A percentile compares a stretch with the other conserved stretches of the same genome.
These are phyloP conservation scores for Trypethelium eluteriae DNA, from an alignment of 495 filamentous ascomycete genomes.

Conservation along the genomic window DNA sequence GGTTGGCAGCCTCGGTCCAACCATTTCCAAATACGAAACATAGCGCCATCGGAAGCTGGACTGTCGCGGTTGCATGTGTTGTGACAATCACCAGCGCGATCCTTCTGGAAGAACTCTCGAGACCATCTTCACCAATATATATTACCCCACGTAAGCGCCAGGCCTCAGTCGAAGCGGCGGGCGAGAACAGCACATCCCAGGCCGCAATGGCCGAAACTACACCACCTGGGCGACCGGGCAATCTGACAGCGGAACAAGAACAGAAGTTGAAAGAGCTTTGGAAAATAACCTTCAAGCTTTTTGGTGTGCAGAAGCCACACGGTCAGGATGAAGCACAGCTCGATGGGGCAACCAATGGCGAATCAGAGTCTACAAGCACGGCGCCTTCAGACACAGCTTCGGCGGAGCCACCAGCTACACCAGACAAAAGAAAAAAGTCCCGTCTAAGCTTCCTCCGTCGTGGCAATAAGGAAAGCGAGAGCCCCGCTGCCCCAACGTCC, in stretches of 20 bases:
- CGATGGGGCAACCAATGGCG: conserved; percentile 29
- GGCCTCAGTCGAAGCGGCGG: neutral
- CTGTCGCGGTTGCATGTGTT: conserved; percentile 10
- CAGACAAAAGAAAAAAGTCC: conserved; percentile 66
- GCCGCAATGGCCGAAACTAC: conserved; percentile 37
- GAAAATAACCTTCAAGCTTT: conserved; percentile 68
- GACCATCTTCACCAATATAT: conserved; percentile 4
- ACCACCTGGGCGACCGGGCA: conserved; percentile 73
- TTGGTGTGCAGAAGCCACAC: conserved; percentile 48
- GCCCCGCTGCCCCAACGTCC: conserved; percentile 27
- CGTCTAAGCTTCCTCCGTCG: conserved; percentile 51
- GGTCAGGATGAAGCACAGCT: neutral
- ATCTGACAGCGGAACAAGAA: conserved; percentile 80
- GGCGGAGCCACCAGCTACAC: conserved; percentile 22
- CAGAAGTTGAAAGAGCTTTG: conserved; percentile 83
- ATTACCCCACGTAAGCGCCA: neutral
- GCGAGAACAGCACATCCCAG: neutral
- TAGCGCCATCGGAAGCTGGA: conserved; percentile 1
- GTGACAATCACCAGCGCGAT: conserved; percentile 2
- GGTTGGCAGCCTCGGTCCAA: conserved; percentile 4
- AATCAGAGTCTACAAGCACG: conserved; percentile 21
- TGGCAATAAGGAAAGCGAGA: conserved; percentile 44
- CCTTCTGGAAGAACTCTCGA: conserved; percentile 4
- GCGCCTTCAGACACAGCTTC: conserved; percentile 26
- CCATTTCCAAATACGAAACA: neutral